A percentile compares a stretch with the other conserved stretches of the same genome.
Evolutionary conservation across 371 early-diverging fungal species (phyloP).

Genomic region (Mucor plumbeus): DNA sequence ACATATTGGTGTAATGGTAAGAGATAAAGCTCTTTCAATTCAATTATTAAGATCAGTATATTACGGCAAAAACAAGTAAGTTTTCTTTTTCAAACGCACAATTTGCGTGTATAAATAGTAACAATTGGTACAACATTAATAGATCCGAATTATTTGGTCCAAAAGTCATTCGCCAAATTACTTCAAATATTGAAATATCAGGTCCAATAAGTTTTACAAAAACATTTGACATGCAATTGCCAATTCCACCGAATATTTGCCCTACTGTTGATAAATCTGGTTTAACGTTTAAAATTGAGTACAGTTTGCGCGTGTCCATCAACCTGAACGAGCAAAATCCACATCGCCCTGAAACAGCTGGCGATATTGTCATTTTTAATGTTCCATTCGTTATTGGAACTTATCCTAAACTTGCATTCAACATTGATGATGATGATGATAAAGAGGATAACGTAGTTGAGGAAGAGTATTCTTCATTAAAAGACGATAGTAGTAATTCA

Average conservation of each 20-base stretch:
- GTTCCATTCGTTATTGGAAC: conserved; percentile 49
- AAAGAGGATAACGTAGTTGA: conserved; percentile 19
- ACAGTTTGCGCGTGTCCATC: conserved; percentile 36
- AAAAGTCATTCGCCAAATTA: conserved; percentile 4
- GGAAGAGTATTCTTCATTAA: background rate
- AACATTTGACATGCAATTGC: conserved; percentile 27
- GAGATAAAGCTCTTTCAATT: conserved; percentile 29
- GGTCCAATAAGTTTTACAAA: conserved; percentile 27
- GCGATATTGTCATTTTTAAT: conserved; percentile 30
- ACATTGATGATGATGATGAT: conserved; percentile 47
- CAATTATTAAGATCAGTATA: conserved; percentile 32
- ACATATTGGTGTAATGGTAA: conserved; percentile 36
- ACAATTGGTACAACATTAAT: background rate
- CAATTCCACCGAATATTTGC: conserved; percentile 34
- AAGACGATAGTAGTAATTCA: conserved; percentile 6
- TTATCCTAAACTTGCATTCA: conserved; percentile 36
- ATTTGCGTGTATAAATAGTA: conserved; percentile 7
- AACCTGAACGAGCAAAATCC: conserved; percentile 42
- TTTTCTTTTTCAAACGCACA: background rate
- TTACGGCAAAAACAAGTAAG: conserved; percentile 28
- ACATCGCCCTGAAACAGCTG: conserved; percentile 14
- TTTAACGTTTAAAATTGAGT: conserved; percentile 37
- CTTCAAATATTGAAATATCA: conserved; percentile 31
- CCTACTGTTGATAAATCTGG: conserved; percentile 28
- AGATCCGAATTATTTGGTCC: conserved; percentile 28